These are phyloP conservation scores for Lactarius deliciosus DNA, from an alignment of 768 basidiomycete genomes.

Conservation along the genomic window DNA sequence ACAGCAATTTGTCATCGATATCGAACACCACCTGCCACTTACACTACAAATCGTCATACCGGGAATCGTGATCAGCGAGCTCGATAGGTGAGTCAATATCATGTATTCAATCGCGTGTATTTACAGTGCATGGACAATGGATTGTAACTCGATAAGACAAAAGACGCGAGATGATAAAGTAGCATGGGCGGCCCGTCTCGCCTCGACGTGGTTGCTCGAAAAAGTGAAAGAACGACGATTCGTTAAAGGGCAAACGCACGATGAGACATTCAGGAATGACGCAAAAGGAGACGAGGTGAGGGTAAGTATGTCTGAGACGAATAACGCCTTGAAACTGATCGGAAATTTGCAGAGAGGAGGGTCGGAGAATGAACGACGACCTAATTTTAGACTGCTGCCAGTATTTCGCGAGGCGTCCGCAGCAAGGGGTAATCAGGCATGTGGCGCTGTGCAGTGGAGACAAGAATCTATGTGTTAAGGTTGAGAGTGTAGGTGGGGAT, in stretches of 20 bases:
- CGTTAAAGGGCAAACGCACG: slow-evolving; percentile 60
- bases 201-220: slow-evolving; percentile 65
- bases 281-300: slow-evolving; percentile 43
- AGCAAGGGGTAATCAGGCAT: slow-evolving; percentile 32
- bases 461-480: slow-evolving; percentile 60
- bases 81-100: slow-evolving; percentile 60
- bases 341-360: slow-evolving; percentile 34
- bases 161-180: slow-evolving; percentile 24
- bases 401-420: slow-evolving; percentile 47
- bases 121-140: neutral
- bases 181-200: slow-evolving; percentile 35
- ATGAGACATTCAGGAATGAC: slow-evolving; percentile 59
- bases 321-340: neutral
- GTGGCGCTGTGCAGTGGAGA: slow-evolving; percentile 70
- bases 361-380: slow-evolving; percentile 53
- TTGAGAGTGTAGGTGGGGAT: slow-evolving; percentile 38
- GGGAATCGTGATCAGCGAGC: slow-evolving; percentile 71
- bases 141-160: slow-evolving; percentile 6
- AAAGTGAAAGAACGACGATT: slow-evolving; percentile 56
- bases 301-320: neutral
- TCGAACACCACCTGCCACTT: slow-evolving; percentile 50
- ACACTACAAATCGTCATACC: slow-evolving; percentile 62
- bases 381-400: slow-evolving; percentile 75
- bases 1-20: slow-evolving; percentile 61
- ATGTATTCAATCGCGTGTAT: slow-evolving; percentile 5